Evolutionary conservation across 805 yeast genomes (phyloP), one percentile per base, ranked within the genome.

Genomic region (Metschnikowia kofuensis): DNA sequence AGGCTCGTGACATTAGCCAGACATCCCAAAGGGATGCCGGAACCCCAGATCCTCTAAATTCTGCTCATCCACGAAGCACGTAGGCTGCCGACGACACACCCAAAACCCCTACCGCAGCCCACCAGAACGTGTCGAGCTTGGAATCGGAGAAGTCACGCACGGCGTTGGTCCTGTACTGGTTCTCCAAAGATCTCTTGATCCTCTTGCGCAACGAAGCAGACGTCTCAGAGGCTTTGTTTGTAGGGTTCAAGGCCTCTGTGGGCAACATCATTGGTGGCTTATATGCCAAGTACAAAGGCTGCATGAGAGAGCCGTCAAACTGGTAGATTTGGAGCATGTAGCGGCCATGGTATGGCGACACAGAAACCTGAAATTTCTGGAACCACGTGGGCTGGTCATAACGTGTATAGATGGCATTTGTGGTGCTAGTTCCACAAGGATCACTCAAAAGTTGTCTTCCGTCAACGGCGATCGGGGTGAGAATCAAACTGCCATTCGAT

Each of bases 181-280:
- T 91, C 61, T 88, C 96, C 59, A 90, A 74, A 7, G 87, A 74
- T 65, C 96, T 79, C 65, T 82, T 83, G 42, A 89, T 80, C 48
- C 79, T 72, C 45, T 69, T 72, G 67, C 59, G 65, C 56, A 58
- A 70, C 45, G 64, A 55, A 7, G 66, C 38, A 36, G 60, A 58
- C 10, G 77, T 65, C 35, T 71, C 67, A 7, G 75, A 62, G 2
- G 73, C 69, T 30, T 55, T 51, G 39, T 74, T 72, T 2, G 96
- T 87, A 21, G 99, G 99, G 67, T 91, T 92, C 76, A 94, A 72
- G 0, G 97, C 91, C 45, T 65, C 69, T 0, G 98, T 94, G 21
- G 99, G 99, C 51, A 94, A 80, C 99, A 94, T 94, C 80, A 87
- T 77, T 9, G 99, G 95, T 6, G 99, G 99, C 59, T 80, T 79